These are phyloP conservation scores for Inonotus hispidus DNA, from an alignment of 1,284 basidiomycete genomes.

Conservation along the genomic window DNA sequence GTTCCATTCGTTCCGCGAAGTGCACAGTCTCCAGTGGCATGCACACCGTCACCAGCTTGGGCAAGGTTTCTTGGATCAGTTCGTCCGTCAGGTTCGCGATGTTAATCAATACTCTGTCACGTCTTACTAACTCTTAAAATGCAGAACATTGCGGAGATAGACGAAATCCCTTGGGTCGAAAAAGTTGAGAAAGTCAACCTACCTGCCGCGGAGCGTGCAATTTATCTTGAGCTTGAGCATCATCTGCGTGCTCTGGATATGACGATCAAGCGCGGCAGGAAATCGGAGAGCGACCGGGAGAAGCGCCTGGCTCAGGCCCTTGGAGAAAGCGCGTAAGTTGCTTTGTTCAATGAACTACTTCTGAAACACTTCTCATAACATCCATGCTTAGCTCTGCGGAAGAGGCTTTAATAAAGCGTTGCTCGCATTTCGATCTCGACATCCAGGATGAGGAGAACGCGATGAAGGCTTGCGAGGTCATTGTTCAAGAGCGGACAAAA, in stretches of 20 bases:
- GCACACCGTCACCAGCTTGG: conserved; percentile 79
- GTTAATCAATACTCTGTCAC: neutral
- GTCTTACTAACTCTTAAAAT: conserved; percentile 9
- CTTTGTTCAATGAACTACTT: neutral
- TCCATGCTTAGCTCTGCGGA: conserved; percentile 61
- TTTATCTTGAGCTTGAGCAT: conserved; percentile 95
- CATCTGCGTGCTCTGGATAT: conserved; percentile 86
- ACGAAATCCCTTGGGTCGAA: conserved; percentile 82
- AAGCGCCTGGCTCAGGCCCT: conserved; percentile 82
- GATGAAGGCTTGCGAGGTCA: conserved; percentile 89
- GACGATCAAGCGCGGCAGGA: conserved; percentile 79
- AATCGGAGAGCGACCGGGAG: conserved; percentile 88
- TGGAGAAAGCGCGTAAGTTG: conserved; percentile 77
- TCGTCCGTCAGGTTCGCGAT: conserved; percentile 71
- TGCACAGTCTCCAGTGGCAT: conserved; percentile 91
- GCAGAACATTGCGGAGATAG: conserved; percentile 94
- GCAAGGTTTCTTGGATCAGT: conserved; percentile 78
- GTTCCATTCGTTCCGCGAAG: conserved; percentile 95
- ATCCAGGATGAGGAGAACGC: conserved; percentile 69
- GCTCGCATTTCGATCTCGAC: conserved; percentile 90
- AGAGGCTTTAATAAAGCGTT: conserved; percentile 88
- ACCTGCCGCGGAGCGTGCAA: conserved; percentile 91
- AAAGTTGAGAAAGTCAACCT: conserved; percentile 66
- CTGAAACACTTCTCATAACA: conserved; percentile 16
- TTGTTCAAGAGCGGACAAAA: conserved; percentile 73